Evolutionary conservation across 1,139 yeast genomes (phyloP), one percentile per base, ranked within the genome.

Genomic region (Geotrichum siamense): DNA sequence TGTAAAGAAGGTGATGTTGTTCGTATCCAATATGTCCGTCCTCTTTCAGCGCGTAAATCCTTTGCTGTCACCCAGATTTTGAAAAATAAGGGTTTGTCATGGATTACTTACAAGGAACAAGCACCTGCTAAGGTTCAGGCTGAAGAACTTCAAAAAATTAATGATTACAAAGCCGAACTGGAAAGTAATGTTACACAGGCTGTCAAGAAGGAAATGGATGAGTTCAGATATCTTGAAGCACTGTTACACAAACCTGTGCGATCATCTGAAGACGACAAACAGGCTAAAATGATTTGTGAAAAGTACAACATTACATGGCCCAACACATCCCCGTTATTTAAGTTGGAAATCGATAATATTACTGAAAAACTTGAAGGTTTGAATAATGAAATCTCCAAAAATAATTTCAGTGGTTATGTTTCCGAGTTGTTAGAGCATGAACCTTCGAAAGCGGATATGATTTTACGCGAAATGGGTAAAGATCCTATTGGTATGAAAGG

Each of bases 1-100:
- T 84, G 96, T 56, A 82, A 89, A 59, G 96, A 87, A 64, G 98
- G 98, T 41, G 98, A 91, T 67, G 70, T 91, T 51, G 98, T 91
- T 10, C 77, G 97, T 64, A 86, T 91, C 48, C 95, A 89, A 65
- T 77, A 89, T 45, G 83, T 89, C 35, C 82, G 96, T 49, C 94
- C 94, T 38, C 68, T 87, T 22, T 81, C 94, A 9, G 75, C 91
- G 27, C 72, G 82, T 51, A 91, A 91, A 64, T 76, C 75, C 47
- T 91, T 91, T 69, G 91, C 96, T n/a, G 79, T 91, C 50, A 95
- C 96, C 2, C 96, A 91, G 61, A 84, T 91, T 60, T 78, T 86
- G 68, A 79, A 74, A 60, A 81, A 85, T 60, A 79, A 82, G 65
- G 96, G 96, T 75, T 89, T 86, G 56, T 91, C 86, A 62, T 86